These are phyloP conservation scores for Neonectria ditissima DNA, from an alignment of 2,329 filamentous ascomycete genomes.

Conservation along the genomic window DNA sequence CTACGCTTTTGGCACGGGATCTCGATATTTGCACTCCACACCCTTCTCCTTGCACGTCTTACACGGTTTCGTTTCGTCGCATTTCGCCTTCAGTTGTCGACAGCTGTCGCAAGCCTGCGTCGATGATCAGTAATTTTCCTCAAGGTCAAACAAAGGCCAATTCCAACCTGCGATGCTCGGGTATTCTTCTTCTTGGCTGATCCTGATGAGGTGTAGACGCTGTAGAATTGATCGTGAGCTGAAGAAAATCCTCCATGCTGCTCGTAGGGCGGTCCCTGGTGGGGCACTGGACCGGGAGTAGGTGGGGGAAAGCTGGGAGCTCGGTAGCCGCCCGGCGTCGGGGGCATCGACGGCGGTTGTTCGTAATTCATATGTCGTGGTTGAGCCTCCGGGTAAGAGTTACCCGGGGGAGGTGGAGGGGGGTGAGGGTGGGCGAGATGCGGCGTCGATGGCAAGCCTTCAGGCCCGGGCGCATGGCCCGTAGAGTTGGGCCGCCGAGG, in stretches of 20 bases:
- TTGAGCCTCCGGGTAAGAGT: conserved; percentile 59
- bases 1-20: conserved; percentile 91
- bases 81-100: conserved; percentile 88
- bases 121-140: conserved; percentile 28
- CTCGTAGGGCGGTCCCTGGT: conserved; percentile 54
- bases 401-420: conserved; percentile 47
- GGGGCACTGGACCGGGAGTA: conserved; percentile 54
- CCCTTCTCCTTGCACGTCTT: conserved; percentile 91
- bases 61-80: conserved; percentile 85
- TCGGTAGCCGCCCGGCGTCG: conserved; percentile 58
- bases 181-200: conserved; percentile 71
- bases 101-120: conserved; percentile 89
- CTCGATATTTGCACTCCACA: conserved; percentile 86
- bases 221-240: conserved; percentile 54
- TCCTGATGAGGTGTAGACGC: conserved; percentile 58
- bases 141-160: not conserved
- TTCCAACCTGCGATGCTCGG: conserved; percentile 69
- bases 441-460: conserved; percentile 48
- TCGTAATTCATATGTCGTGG: conserved; percentile 68
- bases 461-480: conserved; percentile 55
- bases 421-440: conserved; percentile 49
- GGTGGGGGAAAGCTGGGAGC: conserved; percentile 56
- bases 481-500: conserved; percentile 66
- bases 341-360: conserved; percentile 58
- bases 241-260: conserved; percentile 46